Base-by-base conservation (phyloP, 352 stramenopile species). In the Lagenidium giganteum region DNA sequence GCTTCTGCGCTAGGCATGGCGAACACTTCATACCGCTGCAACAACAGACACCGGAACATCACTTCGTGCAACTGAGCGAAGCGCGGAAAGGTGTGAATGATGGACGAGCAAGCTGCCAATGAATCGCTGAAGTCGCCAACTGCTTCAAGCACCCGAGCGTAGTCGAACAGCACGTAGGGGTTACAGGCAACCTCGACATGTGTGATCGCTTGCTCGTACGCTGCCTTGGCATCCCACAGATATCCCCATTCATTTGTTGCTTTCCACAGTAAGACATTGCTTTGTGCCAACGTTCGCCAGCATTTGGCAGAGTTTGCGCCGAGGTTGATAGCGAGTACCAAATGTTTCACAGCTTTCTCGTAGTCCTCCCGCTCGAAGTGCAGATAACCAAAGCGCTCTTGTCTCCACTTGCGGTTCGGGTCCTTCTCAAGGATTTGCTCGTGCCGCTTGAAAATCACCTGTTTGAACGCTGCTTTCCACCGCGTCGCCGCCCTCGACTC, bases 21-120 rank as follows among this genome's bases (percentile, higher is more conserved):
- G 39, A 82, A 75, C 14, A 82, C 47, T 20, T 81, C 61, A 28
- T 84, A 71, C 8, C 71, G 67, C 37, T 87, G 69, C 11, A 87
- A 52, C 14, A 80, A 30, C 17, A 83, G 64, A 24, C 75, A 83
- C 17, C 71, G 55, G 1, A 82, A 27, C 42, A 64, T 65, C 14
- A 80, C 67, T 0, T 70, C 46, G 31, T 63, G 42, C 16, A 56
- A 35, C 30, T 59, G 47, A 23, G 68, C 53, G 37, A 84, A 83
- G 5, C 46, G 64, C 0, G 71, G 74, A 27, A 83, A 84, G 13
- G 67, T 82, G 33, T 64, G 44, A 17, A 84, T 36, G 9, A 87
- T 69, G 3, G 64, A 70, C 16, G 58, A 57, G 17, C 61, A 83
- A 14, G 74, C 56, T 8, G 57, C 69, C 11, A 83, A 49, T 6